Percentiles rank a stretch among this genome's conserved stretches.
phyloP scores from a whole-genome alignment of 805 yeast species.

The Saccharomyces eubayanus region DNA sequence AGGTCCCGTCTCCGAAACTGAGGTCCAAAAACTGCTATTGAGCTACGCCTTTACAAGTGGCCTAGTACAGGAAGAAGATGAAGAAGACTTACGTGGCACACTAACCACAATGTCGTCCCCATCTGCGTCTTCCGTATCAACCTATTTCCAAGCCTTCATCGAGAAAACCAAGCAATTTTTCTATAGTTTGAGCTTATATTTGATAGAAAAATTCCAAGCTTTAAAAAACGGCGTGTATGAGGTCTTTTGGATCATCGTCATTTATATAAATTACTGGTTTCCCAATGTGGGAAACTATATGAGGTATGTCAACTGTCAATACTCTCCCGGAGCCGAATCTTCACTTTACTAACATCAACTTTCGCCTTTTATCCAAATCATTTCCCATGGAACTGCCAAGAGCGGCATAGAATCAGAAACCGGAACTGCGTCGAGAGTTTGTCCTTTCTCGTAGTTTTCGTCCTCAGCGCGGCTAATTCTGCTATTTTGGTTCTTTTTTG shows the following conservation, averaged over 20 bases:
- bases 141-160: not conserved
- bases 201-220: slow-evolving; percentile 9
- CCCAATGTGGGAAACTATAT: slow-evolving; percentile 13
- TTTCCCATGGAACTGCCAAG: not conserved
- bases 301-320: slow-evolving; percentile 16
- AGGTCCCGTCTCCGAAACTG: not conserved
- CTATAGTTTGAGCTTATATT: not conserved
- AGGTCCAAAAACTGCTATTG: not conserved
- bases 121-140: not conserved
- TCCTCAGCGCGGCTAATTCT: not conserved
- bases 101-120: not conserved
- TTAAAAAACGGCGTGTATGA: slow-evolving; percentile 16
- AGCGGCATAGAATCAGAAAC: not conserved
- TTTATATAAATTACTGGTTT: slow-evolving; percentile 19
- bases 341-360: not conserved
- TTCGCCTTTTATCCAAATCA: not conserved
- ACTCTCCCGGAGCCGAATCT: not conserved
- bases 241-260: slow-evolving; percentile 16
- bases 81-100: not conserved
- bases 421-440: not conserved
- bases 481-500: not conserved
- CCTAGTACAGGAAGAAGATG: not conserved
- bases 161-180: not conserved
- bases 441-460: not conserved
- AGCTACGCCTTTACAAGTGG: not conserved